phyloP scores from a whole-genome alignment of 73 alveolate genomes.

The Paramecium bursaria region DNA sequence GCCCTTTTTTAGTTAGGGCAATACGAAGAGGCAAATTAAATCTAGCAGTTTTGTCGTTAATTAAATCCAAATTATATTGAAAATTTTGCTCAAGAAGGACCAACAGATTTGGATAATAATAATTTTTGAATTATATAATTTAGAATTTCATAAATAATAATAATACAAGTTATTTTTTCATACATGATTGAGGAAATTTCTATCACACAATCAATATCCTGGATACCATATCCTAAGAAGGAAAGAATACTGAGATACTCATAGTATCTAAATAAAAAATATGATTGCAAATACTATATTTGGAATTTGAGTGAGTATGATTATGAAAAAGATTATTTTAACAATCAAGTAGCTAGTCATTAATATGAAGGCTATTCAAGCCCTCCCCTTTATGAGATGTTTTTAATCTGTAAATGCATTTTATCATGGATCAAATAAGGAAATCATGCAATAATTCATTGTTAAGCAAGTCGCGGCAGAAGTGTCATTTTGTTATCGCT shows the following conservation, averaged over 20 bases:
- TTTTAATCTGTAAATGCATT: conserved; percentile 41
- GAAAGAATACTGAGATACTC: background rate
- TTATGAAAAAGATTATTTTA: conserved; percentile 28
- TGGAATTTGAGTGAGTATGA: conserved; percentile 61
- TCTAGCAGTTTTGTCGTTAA: no score
- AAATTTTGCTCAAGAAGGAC: no score
- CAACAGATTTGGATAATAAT: no score
- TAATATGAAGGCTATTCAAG: conserved; percentile 33
- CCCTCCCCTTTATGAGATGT: conserved; percentile 45
- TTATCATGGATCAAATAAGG: conserved; percentile 35
- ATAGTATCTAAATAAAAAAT: conserved; percentile 25
- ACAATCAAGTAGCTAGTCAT: conserved; percentile 34
- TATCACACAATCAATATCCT: no score
- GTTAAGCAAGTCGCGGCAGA: conserved; percentile 51
- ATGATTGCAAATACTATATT: conserved; percentile 26
- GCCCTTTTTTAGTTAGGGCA: no score
- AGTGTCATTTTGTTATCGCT: conserved; percentile 20
- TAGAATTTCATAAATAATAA: no score
- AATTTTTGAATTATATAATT: no score
- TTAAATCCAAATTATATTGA: no score
- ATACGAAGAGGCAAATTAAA: no score
- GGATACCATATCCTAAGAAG: conserved; percentile 60
- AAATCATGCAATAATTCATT: conserved; percentile 54
- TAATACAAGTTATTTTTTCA: no score
- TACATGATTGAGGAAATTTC: no score